Conservation (phyloP, 192 early-diverging fungal genomes). For the Blastocladiella britannica region DNA sequence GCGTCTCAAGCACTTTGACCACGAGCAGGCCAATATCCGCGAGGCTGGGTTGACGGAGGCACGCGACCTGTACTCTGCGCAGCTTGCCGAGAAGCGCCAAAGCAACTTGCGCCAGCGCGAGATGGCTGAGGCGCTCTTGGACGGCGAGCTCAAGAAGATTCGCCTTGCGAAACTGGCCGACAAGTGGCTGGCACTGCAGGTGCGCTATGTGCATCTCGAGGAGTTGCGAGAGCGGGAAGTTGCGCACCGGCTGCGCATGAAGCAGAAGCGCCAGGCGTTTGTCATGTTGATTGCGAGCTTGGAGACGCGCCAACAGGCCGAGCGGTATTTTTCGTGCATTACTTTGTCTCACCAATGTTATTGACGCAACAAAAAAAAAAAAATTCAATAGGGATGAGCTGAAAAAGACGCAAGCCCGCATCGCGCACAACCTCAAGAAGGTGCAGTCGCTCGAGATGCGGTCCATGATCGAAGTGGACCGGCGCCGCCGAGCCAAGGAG, state of each 20-base stretch:
- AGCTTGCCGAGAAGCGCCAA: neutral
- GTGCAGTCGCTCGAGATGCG: constrained; percentile 9
- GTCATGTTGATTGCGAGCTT: constrained; percentile 3
- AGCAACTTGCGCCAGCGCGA: neutral
- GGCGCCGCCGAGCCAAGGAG: constrained; percentile 7
- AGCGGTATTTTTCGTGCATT: constrained; percentile 7
- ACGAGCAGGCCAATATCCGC: neutral
- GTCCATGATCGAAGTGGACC: constrained; percentile 6
- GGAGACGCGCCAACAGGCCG: constrained; percentile 9
- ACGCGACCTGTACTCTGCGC: neutral
- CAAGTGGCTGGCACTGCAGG: constrained; percentile 9
- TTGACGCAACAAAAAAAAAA: too few species aligned
- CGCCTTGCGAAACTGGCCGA: constrained; percentile 8
- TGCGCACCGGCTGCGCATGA: constrained; percentile 6
- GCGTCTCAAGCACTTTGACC: neutral
- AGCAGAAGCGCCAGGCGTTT: constrained; percentile 6
- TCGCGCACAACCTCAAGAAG: constrained; percentile 6
- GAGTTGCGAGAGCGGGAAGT: constrained; percentile 9
- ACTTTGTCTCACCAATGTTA: too few species aligned
- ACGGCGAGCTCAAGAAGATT: constrained; percentile 6
- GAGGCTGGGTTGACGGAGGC: neutral
- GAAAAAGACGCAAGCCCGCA: neutral
- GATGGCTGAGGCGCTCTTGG: constrained; percentile 8
- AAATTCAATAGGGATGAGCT: neutral
- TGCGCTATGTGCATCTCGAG: constrained; percentile 4